These are phyloP conservation scores for Erodium chrysanthum DNA, from an alignment of 441 rosid genomes.

Conservation along the genomic window DNA sequence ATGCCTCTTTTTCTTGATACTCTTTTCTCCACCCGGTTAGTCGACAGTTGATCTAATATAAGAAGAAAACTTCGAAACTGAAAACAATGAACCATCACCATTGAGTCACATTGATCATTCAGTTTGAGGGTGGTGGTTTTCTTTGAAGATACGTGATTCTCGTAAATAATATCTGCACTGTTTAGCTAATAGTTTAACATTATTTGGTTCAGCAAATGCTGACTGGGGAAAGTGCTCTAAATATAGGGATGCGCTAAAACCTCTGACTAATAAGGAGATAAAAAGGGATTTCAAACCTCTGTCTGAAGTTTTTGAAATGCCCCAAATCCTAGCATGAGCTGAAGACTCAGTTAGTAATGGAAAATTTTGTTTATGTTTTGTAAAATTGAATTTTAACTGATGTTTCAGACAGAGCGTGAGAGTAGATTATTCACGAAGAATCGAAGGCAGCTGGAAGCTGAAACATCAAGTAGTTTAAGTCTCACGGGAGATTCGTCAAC, in stretches of 20 bases:
- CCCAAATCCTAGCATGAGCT: neutral
- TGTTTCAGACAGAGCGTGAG: slow-evolving; percentile 32
- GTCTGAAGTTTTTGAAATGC: neutral
- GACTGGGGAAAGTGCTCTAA: too few relatives aligned
- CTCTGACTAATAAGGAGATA: too few relatives aligned
- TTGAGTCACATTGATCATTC: too few relatives aligned
- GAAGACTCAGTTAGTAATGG: neutral
- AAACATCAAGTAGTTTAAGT: slow-evolving; percentile 39
- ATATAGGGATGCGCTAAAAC: too few relatives aligned
- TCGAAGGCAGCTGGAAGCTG: slow-evolving; percentile 22
- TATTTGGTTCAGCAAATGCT: too few relatives aligned
- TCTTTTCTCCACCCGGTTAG: neutral
- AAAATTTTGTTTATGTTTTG: neutral
- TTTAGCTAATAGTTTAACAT: too few relatives aligned
- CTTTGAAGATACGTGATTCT: too few relatives aligned
- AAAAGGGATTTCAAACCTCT: too few relatives aligned
- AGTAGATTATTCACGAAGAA: slow-evolving; percentile 28
- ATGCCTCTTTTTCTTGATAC: neutral
- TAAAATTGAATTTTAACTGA: slow-evolving; percentile 16
- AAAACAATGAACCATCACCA: neutral
- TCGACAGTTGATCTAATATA: neutral
- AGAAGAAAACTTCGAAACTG: neutral
- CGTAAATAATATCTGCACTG: too few relatives aligned
- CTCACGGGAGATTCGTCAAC: slow-evolving; percentile 47
- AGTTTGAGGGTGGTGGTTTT: too few relatives aligned